Evolutionary conservation across 345 rosid species (phyloP), one percentile per base, ranked within the genome.

Genomic region (Firmiana major): DNA sequence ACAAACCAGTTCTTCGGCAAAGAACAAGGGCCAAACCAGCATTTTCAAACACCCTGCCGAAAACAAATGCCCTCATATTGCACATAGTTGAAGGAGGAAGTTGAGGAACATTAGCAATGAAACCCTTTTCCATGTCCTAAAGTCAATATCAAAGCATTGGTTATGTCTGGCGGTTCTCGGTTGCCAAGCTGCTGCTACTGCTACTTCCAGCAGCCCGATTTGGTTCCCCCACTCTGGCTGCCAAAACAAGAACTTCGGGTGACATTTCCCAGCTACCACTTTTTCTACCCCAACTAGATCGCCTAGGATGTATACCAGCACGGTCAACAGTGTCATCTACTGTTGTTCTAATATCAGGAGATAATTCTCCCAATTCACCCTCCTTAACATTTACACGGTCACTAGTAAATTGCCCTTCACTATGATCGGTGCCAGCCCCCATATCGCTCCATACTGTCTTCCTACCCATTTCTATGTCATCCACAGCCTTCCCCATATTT

Each of bases 401-500:
- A 9, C 84, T 84, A 59, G 85, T 75, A 60, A 87, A 79, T 73
- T 88, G 90, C 17, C 85, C 90, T 22, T 90, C 97, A n/a, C 88
- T 84, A 65, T 83, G 88, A 75, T 87, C 93, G 49, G 85, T 79
- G 75, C 88, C 81, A 34, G 91, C 81, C 57, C 87, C 88, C 84
- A 89, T 86, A 82, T 94, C 94, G 26, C 92, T 92, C 99, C 99
- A 93, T 19, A 95, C 98, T 11, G 97, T 92, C 69, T 93, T 95
- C 82, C 99, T 90, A 53, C 99, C 98, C 98, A 91, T 91, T 78
- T 95, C 98, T 74, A 95, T 93, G 83, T 95, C 96, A 86, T 90
- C 97, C 9, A 81, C 90, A 3, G 90, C 88, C 83, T 90, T 95
- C 59, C 98, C 98, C 98, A 93, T 90, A 83, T 89, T 95, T 38